These are phyloP conservation scores for Solanum sitiens DNA, from an alignment of 257 asterid species.

Conservation along the genomic window DNA sequence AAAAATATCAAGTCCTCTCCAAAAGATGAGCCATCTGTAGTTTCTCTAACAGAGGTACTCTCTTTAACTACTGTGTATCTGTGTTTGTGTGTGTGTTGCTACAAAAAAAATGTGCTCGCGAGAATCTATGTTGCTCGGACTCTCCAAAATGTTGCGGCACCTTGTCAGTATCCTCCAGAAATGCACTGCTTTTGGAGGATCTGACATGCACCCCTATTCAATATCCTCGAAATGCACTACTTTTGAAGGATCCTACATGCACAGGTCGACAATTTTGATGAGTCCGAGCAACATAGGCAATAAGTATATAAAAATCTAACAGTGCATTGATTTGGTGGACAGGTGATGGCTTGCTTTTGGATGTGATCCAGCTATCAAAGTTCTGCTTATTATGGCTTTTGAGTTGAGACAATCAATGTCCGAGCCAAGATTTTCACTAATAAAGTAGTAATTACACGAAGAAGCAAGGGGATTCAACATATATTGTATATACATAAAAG, in stretches of 20 bases:
- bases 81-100: not conserved
- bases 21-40: constrained; percentile 21
- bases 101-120: not conserved
- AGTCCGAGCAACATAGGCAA: not conserved
- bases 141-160: not conserved
- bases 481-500: not conserved
- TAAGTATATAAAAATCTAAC: not conserved
- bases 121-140: not conserved
- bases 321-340: not conserved
- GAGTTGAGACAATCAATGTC: not conserved
- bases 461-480: not conserved
- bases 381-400: not conserved
- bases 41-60: constrained; percentile 36
- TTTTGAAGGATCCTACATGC: not conserved
- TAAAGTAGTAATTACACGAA: not conserved
- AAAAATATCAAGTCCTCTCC: constrained; percentile 18
- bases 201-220: not conserved
- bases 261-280: not conserved
- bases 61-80: not conserved
- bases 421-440: not conserved
- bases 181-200: not conserved
- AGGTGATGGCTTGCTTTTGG: constrained; percentile 1
- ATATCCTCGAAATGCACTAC: not conserved
- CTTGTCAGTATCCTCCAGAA: not conserved
- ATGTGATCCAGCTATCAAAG: not conserved